These are phyloP conservation scores for Insectozyma bohioensis DNA, from an alignment of 1,139 yeast genomes.

Conservation along the genomic window DNA sequence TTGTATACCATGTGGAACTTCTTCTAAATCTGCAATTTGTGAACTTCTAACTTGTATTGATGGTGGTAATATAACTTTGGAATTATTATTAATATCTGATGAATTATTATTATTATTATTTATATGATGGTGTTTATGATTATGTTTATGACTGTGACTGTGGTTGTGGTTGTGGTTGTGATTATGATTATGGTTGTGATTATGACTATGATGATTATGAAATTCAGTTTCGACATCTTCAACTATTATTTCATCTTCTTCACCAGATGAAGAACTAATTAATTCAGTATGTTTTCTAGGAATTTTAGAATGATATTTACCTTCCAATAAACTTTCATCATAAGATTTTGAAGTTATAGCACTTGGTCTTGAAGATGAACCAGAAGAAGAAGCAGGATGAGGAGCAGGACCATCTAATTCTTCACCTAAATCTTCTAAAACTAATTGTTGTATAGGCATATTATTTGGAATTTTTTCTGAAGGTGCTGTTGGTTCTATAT, in stretches of 20 bases:
- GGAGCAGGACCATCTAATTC: conserved; percentile 76
- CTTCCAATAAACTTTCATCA: conserved; percentile 12
- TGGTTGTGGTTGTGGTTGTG: too few species aligned
- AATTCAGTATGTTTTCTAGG: conserved; percentile 45
- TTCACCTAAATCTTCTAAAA: conserved; percentile 70
- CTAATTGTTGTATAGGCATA: conserved; percentile 72
- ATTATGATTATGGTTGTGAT: too few species aligned
- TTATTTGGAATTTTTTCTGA: conserved; percentile 71
- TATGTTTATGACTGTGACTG: too few species aligned
- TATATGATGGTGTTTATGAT: not conserved
- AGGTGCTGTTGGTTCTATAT: conserved; percentile 69
- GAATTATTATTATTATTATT: conserved; percentile 1
- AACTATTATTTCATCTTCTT: conserved; percentile 20
- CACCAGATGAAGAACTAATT: conserved; percentile 32
- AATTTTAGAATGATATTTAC: conserved; percentile 32
- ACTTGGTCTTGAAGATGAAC: conserved; percentile 9
- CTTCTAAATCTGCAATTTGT: conserved; percentile 91
- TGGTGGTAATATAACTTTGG: conserved; percentile 34
- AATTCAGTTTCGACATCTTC: conserved; percentile 4
- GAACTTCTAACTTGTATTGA: conserved; percentile 54
- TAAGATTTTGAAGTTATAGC: conserved; percentile 8
- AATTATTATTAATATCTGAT: not conserved
- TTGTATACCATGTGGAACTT: conserved; percentile 90
- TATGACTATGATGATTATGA: too few species aligned
- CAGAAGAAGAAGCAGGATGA: conserved; percentile 35